Percentiles rank a stretch among this genome's conserved stretches.
phyloP scores from a whole-genome alignment of 345 rosid species.

The Theobroma cacao region DNA sequence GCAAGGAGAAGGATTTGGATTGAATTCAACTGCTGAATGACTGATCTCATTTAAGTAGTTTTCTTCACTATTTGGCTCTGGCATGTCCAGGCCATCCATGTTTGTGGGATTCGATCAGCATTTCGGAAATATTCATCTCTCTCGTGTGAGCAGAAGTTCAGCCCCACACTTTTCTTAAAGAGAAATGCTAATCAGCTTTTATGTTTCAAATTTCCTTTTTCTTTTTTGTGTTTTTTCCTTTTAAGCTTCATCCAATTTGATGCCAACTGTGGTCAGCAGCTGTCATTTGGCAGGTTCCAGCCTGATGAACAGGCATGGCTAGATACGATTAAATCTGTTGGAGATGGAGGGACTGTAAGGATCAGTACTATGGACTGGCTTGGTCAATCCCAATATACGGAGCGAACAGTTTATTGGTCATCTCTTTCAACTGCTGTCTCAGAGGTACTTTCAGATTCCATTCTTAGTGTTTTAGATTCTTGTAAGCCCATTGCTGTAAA shows the following conservation, averaged over 20 bases:
- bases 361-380: conserved; percentile 94
- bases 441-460: conserved; percentile 47
- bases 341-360: conserved; percentile 56
- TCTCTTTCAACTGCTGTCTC: conserved; percentile 72
- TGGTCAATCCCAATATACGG: conserved; percentile 72
- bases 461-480: background rate
- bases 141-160: background rate
- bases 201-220: background rate
- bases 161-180: background rate
- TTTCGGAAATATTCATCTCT: background rate
- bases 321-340: conserved; percentile 72
- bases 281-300: conserved; percentile 63
- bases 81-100: background rate
- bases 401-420: conserved; percentile 67
- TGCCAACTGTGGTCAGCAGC: conserved; percentile 37
- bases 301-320: conserved; percentile 88
- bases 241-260: conserved; percentile 16
- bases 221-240: background rate
- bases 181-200: background rate
- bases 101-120: background rate
- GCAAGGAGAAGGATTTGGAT: background rate
- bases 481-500: background rate
- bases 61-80: background rate
- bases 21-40: background rate
- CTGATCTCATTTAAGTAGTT: background rate